A percentile compares a stretch with the other conserved stretches of the same genome.
Evolutionary conservation across 768 basidiomycete genomes (phyloP).

Genomic region (Boletus rex-veris): DNA sequence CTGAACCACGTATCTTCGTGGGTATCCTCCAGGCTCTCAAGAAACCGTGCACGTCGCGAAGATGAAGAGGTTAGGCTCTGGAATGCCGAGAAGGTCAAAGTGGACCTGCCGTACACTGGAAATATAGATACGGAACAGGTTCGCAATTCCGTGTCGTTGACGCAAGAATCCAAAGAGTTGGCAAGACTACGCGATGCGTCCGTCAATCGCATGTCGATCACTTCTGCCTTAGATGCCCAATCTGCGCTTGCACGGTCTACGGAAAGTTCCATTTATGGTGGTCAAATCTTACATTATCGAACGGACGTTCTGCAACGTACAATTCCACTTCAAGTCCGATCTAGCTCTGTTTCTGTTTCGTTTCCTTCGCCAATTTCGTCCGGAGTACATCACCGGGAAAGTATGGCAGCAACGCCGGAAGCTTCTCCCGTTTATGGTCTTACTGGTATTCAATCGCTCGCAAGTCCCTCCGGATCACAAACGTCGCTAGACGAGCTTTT

Average conservation of each 20-base stretch:
- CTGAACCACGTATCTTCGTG: constrained; percentile 37
- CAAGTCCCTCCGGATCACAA: constrained; percentile 16
- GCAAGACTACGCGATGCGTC: constrained; percentile 6
- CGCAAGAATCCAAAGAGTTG: constrained; percentile 7
- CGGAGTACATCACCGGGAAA: background rate
- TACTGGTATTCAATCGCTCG: constrained; percentile 29
- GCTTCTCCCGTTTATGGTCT: constrained; percentile 48
- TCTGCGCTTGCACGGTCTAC: constrained; percentile 3
- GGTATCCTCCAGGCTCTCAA: constrained; percentile 32
- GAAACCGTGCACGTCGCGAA: constrained; percentile 19
- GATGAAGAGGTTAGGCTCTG: constrained; percentile 33
- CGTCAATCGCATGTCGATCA: background rate
- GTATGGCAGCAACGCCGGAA: background rate
- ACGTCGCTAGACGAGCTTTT: constrained; percentile 50
- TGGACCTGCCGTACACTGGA: constrained; percentile 4
- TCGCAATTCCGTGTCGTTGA: constrained; percentile 2
- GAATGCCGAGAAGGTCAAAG: constrained; percentile 32
- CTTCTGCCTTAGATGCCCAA: constrained; percentile 8
- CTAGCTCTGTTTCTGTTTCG: background rate
- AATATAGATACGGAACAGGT: background rate
- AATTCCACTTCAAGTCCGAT: constrained; percentile 2
- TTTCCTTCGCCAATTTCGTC: background rate
- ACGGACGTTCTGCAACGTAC: background rate
- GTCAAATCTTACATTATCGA: constrained; percentile 1
- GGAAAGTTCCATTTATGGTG: constrained; percentile 5